phyloP scores from a whole-genome alignment of 805 yeast genomes.

The Kodamaea laetipori region DNA sequence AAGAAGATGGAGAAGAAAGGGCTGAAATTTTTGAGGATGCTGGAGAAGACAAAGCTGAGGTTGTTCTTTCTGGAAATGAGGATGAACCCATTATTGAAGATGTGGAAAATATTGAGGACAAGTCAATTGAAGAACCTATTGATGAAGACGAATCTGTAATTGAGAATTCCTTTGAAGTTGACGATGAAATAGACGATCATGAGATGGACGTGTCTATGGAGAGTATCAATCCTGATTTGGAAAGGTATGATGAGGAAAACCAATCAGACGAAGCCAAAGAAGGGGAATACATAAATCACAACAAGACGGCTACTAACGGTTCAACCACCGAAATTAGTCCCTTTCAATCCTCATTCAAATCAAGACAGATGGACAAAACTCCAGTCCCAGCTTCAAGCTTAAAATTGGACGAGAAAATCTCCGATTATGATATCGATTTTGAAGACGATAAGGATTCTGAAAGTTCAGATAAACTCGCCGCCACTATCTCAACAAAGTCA shows the following conservation, averaged over 20 bases:
- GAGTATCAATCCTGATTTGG: constrained; percentile 4
- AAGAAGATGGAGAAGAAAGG: not conserved
- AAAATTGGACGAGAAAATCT: not conserved
- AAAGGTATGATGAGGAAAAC: not conserved
- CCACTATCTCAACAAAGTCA: not conserved
- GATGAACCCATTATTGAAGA: not conserved
- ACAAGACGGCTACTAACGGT: too few species aligned
- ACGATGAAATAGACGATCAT: constrained; percentile 1
- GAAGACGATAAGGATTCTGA: not conserved
- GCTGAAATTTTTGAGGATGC: not conserved
- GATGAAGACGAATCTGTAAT: not conserved
- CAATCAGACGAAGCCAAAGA: not conserved
- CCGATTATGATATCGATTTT: not conserved
- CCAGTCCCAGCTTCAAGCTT: not conserved
- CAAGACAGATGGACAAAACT: not conserved
- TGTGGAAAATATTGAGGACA: not conserved
- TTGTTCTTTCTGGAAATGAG: not conserved
- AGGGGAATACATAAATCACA: not conserved
- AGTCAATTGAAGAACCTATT: too few species aligned
- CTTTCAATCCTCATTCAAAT: too few species aligned
- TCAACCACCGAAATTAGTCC: not conserved
- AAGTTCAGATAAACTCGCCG: not conserved
- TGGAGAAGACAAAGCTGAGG: not conserved
- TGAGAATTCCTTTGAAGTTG: not conserved
- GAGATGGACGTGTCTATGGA: constrained; percentile 6